Evolutionary conservation across 1,139 yeast species (phyloP).

Genomic region (Ogataea hybrid): DNA sequence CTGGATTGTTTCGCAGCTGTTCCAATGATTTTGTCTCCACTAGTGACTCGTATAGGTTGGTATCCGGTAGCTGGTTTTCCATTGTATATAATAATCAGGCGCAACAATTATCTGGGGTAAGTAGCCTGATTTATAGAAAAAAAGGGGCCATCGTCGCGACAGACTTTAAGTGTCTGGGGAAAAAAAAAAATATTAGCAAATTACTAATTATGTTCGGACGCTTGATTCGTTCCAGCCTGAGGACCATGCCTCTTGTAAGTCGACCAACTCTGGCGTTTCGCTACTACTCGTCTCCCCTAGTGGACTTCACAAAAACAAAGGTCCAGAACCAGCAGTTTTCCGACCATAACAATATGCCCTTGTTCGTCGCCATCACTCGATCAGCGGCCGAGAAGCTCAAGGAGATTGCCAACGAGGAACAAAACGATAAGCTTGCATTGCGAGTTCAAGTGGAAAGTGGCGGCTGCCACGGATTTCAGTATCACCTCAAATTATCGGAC

Average conservation of each 20-base stretch:
- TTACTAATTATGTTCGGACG: constrained; percentile 5
- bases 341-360: constrained; percentile 32
- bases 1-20: constrained; percentile 18
- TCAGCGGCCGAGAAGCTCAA: constrained; percentile 41
- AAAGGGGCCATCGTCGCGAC: constrained; percentile 6
- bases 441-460: constrained; percentile 91
- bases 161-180: too few species aligned
- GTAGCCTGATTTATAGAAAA: constrained; percentile 6
- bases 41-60: constrained; percentile 1
- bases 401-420: constrained; percentile 54
- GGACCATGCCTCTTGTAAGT: not conserved
- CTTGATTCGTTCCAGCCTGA: not conserved
- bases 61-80: not conserved
- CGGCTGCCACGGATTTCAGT: constrained; percentile 98
- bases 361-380: constrained; percentile 31
- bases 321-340: constrained; percentile 31
- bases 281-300: constrained; percentile 15
- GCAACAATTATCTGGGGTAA: constrained; percentile 4
- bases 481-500: constrained; percentile 63
- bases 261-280: not conserved
- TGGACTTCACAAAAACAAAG: constrained; percentile 31
- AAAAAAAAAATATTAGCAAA: not conserved
- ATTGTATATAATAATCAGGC: not conserved
- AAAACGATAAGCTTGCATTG: constrained; percentile 60
- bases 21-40: constrained; percentile 4